These are phyloP conservation scores for Agrocybe pediades DNA, from an alignment of 768 basidiomycete species.

Conservation along the genomic window DNA sequence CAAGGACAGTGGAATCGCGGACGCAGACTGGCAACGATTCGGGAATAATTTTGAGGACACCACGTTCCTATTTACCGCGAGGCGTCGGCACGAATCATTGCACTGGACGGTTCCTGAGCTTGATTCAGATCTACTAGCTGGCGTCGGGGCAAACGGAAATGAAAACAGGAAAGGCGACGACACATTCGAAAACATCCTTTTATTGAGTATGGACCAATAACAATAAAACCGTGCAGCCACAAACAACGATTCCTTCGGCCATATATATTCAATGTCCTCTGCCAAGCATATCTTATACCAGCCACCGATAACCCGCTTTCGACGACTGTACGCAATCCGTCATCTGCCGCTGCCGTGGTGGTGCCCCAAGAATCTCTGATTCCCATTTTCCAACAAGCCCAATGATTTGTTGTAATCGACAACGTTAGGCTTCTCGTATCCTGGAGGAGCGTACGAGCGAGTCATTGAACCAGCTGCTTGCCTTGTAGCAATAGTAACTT, in stretches of 20 bases:
- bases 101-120: slow-evolving; percentile 51
- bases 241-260: not conserved
- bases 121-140: slow-evolving; percentile 59
- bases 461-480: slow-evolving; percentile 39
- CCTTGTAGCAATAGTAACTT: slow-evolving; percentile 39
- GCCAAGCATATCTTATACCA: too few species aligned
- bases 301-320: too few species aligned
- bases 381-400: slow-evolving; percentile 56
- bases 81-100: slow-evolving; percentile 58
- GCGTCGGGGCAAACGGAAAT: slow-evolving; percentile 53
- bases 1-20: slow-evolving; percentile 19
- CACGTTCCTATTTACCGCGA: slow-evolving; percentile 64
- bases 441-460: slow-evolving; percentile 53
- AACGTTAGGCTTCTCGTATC: slow-evolving; percentile 43
- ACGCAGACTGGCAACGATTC: slow-evolving; percentile 40
- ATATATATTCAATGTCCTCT: not conserved
- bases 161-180: slow-evolving; percentile 56
- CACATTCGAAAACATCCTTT: slow-evolving; percentile 68
- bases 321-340: too few species aligned
- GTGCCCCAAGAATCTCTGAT: slow-evolving; percentile 45
- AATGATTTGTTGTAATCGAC: slow-evolving; percentile 53
- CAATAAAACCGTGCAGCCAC: not conserved
- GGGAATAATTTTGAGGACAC: slow-evolving; percentile 42
- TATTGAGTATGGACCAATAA: slow-evolving; percentile 40
- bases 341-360: slow-evolving; percentile 3